Conservation (phyloP, 2,329 filamentous ascomycete species). For the Aspergillus sp. region DNA sequence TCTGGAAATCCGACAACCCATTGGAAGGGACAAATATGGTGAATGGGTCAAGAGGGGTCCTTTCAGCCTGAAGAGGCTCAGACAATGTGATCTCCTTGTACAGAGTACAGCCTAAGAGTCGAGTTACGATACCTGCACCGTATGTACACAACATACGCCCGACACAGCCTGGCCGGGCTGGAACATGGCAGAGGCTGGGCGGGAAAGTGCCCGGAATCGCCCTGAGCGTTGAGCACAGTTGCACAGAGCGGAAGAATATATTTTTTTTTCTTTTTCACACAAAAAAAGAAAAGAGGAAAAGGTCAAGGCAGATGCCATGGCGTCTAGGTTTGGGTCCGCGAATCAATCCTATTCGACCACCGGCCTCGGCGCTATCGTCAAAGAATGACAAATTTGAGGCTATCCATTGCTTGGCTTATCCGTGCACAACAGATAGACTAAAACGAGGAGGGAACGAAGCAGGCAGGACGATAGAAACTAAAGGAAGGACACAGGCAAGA, state of each 20-base stretch:
- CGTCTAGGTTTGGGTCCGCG: background rate
- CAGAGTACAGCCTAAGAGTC: background rate
- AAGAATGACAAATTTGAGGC: constrained; percentile 17
- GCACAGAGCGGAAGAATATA: constrained; percentile 4
- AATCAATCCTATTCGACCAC: constrained; percentile 4
- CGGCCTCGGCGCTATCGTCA: constrained; percentile 14
- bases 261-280: background rate
- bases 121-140: background rate
- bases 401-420: constrained; percentile 6
- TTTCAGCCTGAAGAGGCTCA: background rate
- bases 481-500: background rate
- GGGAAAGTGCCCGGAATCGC: constrained; percentile 6
- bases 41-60: background rate
- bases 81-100: background rate
- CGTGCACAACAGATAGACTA: background rate
- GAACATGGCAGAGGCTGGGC: background rate
- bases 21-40: background rate
- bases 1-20: background rate
- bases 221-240: constrained; percentile 16
- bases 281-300: background rate
- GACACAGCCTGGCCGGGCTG: background rate
- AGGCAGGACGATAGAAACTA: background rate
- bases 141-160: background rate
- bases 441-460: background rate
- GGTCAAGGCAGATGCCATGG: constrained; percentile 1